Percentiles rank a stretch among this genome's conserved stretches.
Evolutionary conservation across 2,329 filamentous ascomycete genomes (phyloP).

Genomic region (Fusarium hostae): DNA sequence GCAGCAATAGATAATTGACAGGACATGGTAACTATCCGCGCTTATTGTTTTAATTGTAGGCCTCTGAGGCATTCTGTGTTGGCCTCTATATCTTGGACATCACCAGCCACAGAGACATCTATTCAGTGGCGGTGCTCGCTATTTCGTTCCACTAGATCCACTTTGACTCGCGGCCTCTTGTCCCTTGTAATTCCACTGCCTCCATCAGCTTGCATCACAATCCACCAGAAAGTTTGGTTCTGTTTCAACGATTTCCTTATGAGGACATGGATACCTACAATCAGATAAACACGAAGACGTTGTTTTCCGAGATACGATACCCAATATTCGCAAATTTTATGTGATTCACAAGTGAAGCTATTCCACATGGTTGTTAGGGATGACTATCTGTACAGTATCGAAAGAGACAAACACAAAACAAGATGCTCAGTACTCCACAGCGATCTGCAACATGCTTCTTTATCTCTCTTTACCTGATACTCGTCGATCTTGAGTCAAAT

Average conservation of each 20-base stretch:
- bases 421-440: conserved; percentile 20
- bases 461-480: conserved; percentile 12
- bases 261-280: background rate
- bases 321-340: background rate
- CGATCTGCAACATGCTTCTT: conserved; percentile 29
- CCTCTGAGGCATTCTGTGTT: conserved; percentile 3
- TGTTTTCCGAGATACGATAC: background rate
- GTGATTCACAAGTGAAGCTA: conserved; percentile 4
- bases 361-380: background rate
- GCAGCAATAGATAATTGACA: conserved; percentile 12
- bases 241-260: conserved; percentile 27
- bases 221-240: conserved; percentile 17
- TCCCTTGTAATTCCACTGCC: conserved; percentile 37
- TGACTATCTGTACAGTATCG: background rate
- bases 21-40: conserved; percentile 5
- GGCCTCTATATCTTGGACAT: background rate
- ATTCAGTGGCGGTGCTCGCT: conserved; percentile 27
- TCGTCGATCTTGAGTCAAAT: conserved; percentile 15
- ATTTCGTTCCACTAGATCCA: conserved; percentile 32
- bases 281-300: background rate
- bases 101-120: conserved; percentile 29
- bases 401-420: background rate
- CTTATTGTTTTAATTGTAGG: conserved; percentile 23
- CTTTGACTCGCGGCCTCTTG: conserved; percentile 40
- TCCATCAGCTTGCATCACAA: conserved; percentile 32